Evolutionary conservation across 495 filamentous ascomycete species (phyloP), one percentile per base, ranked within the genome.

Genomic region (Poronia punctata): DNA sequence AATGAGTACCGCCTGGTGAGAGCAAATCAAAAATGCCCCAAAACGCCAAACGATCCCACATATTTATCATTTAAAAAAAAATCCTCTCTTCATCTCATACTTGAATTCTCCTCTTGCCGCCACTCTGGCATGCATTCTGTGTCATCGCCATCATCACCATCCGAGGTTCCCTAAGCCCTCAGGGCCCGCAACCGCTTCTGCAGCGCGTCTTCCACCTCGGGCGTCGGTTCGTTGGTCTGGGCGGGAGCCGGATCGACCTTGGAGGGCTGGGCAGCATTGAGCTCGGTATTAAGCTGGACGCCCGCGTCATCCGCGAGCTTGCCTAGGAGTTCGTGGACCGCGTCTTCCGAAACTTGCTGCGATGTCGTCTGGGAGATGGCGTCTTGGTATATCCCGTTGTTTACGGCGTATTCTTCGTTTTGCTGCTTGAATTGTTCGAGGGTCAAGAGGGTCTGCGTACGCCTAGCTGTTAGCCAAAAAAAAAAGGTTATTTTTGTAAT

Each of bases 251-350:
- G 72, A 31, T 73, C 71, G 22, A 66, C 69, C 43, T 57, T 67
- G 46, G 68, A 74, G n/a, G 75, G 69, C 24, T 62, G 69, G 3
- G 75, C 77, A 18, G 61, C 70, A 49, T 78, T 77, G 61, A 90
- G 74, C 62, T 86, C 84, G 43, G 78, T 65, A 40, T 75, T 66
- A 40, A 89, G 64, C 63, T 88, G 80, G 35, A 90, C 67, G 19
- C 85, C 85, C 11, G 83, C 84, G 60, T 89, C 84, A 61, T 90
- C 85, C 38, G 85, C 85, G 6, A 86, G 78, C 68, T 88, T 82
- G 40, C 70, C 75, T 57, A 89, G 82, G 49, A 90, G 58, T 44
- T 83, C 74, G 61, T 90, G 85, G 8, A 90, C 86, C 50, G 85
- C 84, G 38, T 88, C 86, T 52, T 89, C 85, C 43, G 84, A 83